Percentiles rank a stretch among this genome's conserved stretches.
These are phyloP conservation scores for Monosporozyma aquatica DNA, from an alignment of 805 yeast genomes.

Conservation along the genomic window DNA sequence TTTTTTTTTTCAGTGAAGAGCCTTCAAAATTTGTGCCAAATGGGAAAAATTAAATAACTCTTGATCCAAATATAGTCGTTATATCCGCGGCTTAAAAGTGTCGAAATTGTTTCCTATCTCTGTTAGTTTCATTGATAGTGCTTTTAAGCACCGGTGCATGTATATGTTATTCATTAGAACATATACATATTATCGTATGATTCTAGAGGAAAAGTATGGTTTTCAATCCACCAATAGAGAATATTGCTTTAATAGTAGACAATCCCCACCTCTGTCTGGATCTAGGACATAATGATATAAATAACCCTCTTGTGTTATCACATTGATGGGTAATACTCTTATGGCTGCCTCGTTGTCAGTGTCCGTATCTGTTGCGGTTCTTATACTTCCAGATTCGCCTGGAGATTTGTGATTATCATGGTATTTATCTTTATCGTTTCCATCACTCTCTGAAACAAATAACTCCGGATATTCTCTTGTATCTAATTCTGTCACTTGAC, in stretches of 20 bases:
- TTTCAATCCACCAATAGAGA: conserved; percentile 31
- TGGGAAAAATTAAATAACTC: too few relatives aligned
- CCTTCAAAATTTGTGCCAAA: too few relatives aligned
- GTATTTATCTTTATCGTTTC: background rate
- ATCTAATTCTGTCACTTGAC: conserved; percentile 28
- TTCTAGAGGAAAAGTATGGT: too few relatives aligned
- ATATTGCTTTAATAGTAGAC: conserved; percentile 67
- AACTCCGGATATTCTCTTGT: conserved; percentile 25
- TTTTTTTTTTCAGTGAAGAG: too few relatives aligned
- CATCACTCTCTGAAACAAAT: conserved; percentile 11
- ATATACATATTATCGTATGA: too few relatives aligned
- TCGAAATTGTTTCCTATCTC: too few relatives aligned
- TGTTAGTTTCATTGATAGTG: too few relatives aligned
- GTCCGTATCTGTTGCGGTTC: conserved; percentile 1
- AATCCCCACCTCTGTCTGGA: conserved; percentile 88
- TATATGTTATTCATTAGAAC: too few relatives aligned
- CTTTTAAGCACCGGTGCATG: too few relatives aligned
- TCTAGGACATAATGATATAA: conserved; percentile 75
- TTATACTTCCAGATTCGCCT: background rate
- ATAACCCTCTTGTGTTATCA: conserved; percentile 74
- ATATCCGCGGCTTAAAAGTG: too few relatives aligned
- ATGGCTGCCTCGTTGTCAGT: conserved; percentile 3
- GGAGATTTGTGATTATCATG: too few relatives aligned
- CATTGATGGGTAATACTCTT: conserved; percentile 41
- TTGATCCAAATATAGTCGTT: too few relatives aligned